Evolutionary conservation across 306 rosid species (phyloP).

Genomic region (Trifolium fragiferum): DNA sequence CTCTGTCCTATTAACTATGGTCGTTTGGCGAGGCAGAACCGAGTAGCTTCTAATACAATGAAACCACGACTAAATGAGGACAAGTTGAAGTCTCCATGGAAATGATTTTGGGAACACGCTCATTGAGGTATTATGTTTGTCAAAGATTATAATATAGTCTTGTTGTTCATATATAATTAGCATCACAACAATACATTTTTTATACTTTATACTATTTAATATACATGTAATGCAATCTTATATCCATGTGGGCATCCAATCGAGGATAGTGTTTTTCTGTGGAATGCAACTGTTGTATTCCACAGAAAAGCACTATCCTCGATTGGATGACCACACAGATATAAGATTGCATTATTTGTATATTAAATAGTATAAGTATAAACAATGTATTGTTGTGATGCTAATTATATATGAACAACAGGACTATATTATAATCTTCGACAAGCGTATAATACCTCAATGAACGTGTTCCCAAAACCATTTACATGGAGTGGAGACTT

Average conservation of each 20-base stretch:
- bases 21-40: conserved; percentile 55
- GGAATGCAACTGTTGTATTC: conserved; percentile 58
- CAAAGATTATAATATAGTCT: conserved; percentile 18
- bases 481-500: conserved; percentile 60
- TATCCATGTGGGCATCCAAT: conserved; percentile 51
- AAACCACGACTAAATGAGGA: too few species aligned
- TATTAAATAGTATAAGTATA: conserved; percentile 25
- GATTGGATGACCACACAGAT: conserved; percentile 51
- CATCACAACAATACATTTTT: conserved; percentile 13
- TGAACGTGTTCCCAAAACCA: conserved; percentile 51
- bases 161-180: conserved; percentile 16
- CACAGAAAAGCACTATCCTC: conserved; percentile 49
- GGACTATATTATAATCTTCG: conserved; percentile 19
- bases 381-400: conserved; percentile 13
- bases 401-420: conserved; percentile 16
- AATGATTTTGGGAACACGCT: conserved; percentile 55
- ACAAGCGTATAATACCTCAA: conserved; percentile 57
- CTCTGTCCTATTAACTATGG: conserved; percentile 50
- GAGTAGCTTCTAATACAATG: conserved; percentile 52
- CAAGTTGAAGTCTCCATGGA: too few species aligned
- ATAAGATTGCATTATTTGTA: conserved; percentile 62
- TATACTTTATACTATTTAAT: conserved; percentile 25
- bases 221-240: conserved; percentile 62
- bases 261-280: conserved; percentile 47
- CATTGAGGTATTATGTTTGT: conserved; percentile 56